Base-by-base conservation (phyloP, 345 rosid species). In the Eucalyptus cloeziana region DNA sequence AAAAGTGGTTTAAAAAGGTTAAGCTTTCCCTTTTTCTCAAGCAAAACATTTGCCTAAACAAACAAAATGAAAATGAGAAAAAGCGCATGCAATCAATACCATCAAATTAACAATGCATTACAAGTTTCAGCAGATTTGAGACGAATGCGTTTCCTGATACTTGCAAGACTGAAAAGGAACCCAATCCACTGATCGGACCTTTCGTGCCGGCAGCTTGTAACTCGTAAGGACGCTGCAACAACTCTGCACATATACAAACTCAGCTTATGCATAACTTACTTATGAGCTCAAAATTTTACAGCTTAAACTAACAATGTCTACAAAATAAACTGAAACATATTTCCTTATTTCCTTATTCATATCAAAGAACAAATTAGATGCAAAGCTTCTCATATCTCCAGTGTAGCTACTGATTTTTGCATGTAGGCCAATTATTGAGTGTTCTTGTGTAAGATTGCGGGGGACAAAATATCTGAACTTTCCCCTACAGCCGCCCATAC, bases 401-500 rank as follows among this genome's bases (percentile, higher is more conserved):
- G 47, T 6, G 27, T 40, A 22, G 16, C 47, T 40, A 37, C 43
- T 76, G 76, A 76, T 76, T 76, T 76, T 76, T 76, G 8, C 22
- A 22, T 2, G 47, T 40, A 76, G 85, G 47, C 47, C 85, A 21
- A 76, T 76, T 76, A 76, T 76, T 76, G 83, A 76, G 30, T 76
- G 47, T 76, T 40, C 83, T 40, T 12, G 47, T 21, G 85, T 40
- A 76, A 76, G 47, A 40, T 76, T 76, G 47, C 30, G 1, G 47
- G 30, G 30, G 47, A 40, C 85, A 40, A 76, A 11, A 21, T 52
- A 21, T 5, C 85, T 76, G 85, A 76, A 76, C 51, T 43, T 86
- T 52, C 62, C 54, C 54, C 92, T 94, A 92, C 52, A 93, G 88
- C 85, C 98, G 96, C 31, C 98, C 98, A 21, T 95, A 94, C 90